Evolutionary conservation across 495 filamentous ascomycete genomes (phyloP), one percentile per base, ranked within the genome.

Genomic region (Tuber calosporum): DNA sequence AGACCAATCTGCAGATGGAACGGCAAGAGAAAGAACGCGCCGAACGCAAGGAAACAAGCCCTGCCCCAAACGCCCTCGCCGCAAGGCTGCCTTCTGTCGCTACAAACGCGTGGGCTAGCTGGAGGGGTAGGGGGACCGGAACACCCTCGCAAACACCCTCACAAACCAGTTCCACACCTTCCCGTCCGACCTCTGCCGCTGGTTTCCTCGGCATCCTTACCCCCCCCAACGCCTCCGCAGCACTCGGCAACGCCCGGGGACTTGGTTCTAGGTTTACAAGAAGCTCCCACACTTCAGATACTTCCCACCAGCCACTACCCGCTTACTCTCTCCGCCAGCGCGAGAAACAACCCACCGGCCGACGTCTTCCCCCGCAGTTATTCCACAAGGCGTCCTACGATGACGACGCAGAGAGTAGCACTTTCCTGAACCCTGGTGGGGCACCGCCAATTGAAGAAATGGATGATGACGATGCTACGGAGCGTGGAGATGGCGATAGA

Each of bases 1-100:
- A 92, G 80, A 91, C 96, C 30, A 97, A 95, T 79, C 86, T 99
- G 26, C 92, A 98, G 82, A 99, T 99, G 95, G 93, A 98, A 79
- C 92, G 92, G 82, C 93, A 97, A 80, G 95, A 96, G 82, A 91
- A 90, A 30, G 96, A 98, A 79, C 85, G 91, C 22, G 17, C 41
- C 6, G 34, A 40, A 22, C 42, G n/a, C 20, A 45, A 20, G 42
- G 73, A 69, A 19, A n/a, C 73, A n/a, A 66, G 67, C 20, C 69
- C 77, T 68, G 67, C 72, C 67, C 68, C 77, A 8, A 70, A 62
- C 37, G 22, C 45, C 22, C 70, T 79, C 69, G 76, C 77, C 34
- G 72, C 77, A 58, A 75, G 76, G 22, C 76, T 79, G 72, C 76
- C 77, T 1, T 48, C 77, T 17, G 76, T 79, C 58, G 77, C 77